phyloP scores from a whole-genome alignment of 2,329 filamentous ascomycete species.

The Fusarium redolens region DNA sequence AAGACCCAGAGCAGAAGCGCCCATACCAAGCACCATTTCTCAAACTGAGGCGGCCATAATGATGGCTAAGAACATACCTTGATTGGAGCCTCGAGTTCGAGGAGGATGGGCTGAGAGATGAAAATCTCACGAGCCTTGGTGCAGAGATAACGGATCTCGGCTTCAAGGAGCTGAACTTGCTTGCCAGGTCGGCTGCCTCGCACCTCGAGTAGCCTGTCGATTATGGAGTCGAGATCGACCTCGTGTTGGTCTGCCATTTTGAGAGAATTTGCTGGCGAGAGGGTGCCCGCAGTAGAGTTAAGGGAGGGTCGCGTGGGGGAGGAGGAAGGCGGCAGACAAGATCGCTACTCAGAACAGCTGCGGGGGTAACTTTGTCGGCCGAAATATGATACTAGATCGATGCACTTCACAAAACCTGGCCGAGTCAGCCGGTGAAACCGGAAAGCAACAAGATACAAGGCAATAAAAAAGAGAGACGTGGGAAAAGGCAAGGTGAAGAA shows the following conservation, averaged over 20 bases:
- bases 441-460: conserved; percentile 13
- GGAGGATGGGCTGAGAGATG: conserved; percentile 97
- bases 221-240: conserved; percentile 99
- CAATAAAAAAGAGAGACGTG: conserved; percentile 9
- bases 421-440: conserved; percentile 40
- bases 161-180: conserved; percentile 96
- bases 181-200: conserved; percentile 97
- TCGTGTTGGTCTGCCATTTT: conserved; percentile 79
- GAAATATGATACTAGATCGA: conserved; percentile 46
- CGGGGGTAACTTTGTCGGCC: conserved; percentile 42
- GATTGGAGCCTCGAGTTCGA: conserved; percentile 98
- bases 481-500: conserved; percentile 9
- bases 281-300: conserved; percentile 54
- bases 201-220: conserved; percentile 97
- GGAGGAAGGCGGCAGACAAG: conserved; percentile 42
- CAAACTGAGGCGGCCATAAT: neutral
- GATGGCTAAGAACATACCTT: conserved; percentile 73
- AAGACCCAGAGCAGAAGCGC: neutral
- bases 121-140: conserved; percentile 99
- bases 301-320: conserved; percentile 43
- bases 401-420: conserved; percentile 50
- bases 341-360: conserved; percentile 48
- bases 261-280: conserved; percentile 49
- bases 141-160: conserved; percentile 96
- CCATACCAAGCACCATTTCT: neutral